A percentile compares a stretch with the other conserved stretches of the same genome.
Conservation (phyloP, 768 basidiomycete genomes). For the Auricularia sp. region DNA sequence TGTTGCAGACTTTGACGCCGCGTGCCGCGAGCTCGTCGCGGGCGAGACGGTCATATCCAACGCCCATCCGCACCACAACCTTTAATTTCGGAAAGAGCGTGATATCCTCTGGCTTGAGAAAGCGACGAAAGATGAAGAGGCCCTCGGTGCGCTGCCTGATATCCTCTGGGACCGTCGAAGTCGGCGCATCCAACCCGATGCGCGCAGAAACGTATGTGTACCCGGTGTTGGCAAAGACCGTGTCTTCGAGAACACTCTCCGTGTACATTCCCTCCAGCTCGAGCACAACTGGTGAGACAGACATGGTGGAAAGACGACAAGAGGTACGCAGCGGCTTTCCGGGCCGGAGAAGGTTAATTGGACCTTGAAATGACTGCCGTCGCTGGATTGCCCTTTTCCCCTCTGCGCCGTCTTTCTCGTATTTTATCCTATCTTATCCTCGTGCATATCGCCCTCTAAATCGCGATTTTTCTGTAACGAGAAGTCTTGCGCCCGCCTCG, state of each 20-base stretch:
- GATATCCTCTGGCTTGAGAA: conserved; percentile 7
- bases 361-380: too few species aligned
- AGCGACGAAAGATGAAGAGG: conserved; percentile 10
- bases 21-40: conserved; percentile 8
- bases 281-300: neutral
- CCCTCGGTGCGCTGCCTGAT: conserved; percentile 9
- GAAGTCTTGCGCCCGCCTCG: too few species aligned
- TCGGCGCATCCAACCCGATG: conserved; percentile 2
- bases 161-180: neutral
- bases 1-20: conserved; percentile 14
- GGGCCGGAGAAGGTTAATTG: too few species aligned
- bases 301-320: neutral
- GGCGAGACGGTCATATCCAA: conserved; percentile 15
- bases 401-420: too few species aligned
- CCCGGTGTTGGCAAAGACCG: neutral
- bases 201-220: neutral
- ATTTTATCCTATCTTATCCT: too few species aligned
- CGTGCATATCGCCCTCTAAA: too few species aligned
- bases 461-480: too few species aligned
- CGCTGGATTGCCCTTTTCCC: too few species aligned
- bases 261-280: neutral
- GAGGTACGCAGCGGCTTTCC: neutral
- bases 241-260: neutral
- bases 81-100: conserved; percentile 12
- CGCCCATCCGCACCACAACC: conserved; percentile 11